phyloP scores from a whole-genome alignment of 2,329 filamentous ascomycete species.

The Colletotrichum destructivum region DNA sequence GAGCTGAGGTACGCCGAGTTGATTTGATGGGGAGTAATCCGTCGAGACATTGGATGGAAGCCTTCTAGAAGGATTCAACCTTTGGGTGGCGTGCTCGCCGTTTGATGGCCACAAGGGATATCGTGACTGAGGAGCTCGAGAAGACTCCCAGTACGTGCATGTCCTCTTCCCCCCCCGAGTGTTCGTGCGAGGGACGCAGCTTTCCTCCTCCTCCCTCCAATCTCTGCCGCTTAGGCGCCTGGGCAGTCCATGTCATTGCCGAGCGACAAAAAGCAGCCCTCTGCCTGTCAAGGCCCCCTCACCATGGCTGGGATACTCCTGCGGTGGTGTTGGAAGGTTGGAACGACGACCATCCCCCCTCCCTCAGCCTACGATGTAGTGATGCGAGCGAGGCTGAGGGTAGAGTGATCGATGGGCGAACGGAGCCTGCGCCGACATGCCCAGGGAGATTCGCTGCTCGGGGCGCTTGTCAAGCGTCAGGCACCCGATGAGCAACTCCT shows the following conservation, averaged over 20 bases:
- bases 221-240: slow-evolving; percentile 22
- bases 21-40: slow-evolving; percentile 10
- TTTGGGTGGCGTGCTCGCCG: slow-evolving; percentile 24
- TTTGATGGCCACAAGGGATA: slow-evolving; percentile 28
- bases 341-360: not conserved
- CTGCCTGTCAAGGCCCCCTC: slow-evolving; percentile 3
- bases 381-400: slow-evolving; percentile 13
- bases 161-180: not conserved
- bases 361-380: not conserved
- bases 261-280: not conserved
- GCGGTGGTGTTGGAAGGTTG: slow-evolving; percentile 10
- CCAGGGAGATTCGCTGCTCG: slow-evolving; percentile 21
- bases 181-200: not conserved
- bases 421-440: not conserved
- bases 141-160: slow-evolving; percentile 3
- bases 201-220: not conserved
- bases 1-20: slow-evolving; percentile 31
- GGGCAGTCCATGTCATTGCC: not conserved
- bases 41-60: slow-evolving; percentile 19
- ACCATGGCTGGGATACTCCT: slow-evolving; percentile 19
- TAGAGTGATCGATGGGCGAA: not conserved
- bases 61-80: slow-evolving; percentile 35
- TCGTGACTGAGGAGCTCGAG: slow-evolving; percentile 16
- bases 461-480: slow-evolving; percentile 22
- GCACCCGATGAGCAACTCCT: not conserved